These are phyloP conservation scores for Bipolaris zeicola DNA, from an alignment of 2,329 filamentous ascomycete species.

Conservation along the genomic window DNA sequence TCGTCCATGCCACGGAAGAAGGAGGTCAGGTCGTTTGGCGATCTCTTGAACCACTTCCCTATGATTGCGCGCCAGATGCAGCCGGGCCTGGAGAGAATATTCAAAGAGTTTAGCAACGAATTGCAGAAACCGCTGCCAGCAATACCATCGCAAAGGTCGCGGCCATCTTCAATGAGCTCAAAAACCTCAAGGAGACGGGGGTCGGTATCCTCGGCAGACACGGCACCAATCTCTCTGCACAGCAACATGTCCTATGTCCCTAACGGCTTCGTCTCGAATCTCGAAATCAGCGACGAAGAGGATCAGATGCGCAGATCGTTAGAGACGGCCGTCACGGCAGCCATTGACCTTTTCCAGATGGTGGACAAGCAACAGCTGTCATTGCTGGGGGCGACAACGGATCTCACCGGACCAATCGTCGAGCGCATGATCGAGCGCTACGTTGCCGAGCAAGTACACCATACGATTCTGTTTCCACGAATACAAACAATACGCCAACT, in stretches of 20 bases:
- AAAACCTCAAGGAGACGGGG: slow-evolving; percentile 41
- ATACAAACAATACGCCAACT: slow-evolving; percentile 76
- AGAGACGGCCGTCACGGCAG: slow-evolving; percentile 89
- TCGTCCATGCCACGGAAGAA: slow-evolving; percentile 72
- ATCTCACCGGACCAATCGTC: slow-evolving; percentile 87
- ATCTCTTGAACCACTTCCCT: slow-evolving; percentile 88
- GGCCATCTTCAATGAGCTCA: slow-evolving; percentile 41
- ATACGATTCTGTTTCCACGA: slow-evolving; percentile 79
- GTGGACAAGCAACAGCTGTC: slow-evolving; percentile 97
- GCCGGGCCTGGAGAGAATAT: slow-evolving; percentile 83
- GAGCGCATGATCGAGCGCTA: slow-evolving; percentile 95
- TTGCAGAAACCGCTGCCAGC: slow-evolving; percentile 84
- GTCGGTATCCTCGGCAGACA: slow-evolving; percentile 46
- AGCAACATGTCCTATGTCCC: slow-evolving; percentile 45
- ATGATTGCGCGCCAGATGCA: slow-evolving; percentile 98
- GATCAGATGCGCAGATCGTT: slow-evolving; percentile 85
- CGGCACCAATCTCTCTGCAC: slow-evolving; percentile 44
- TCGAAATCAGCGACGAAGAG: slow-evolving; percentile 86
- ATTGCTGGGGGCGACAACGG: slow-evolving; percentile 87
- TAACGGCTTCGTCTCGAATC: slow-evolving; percentile 47
- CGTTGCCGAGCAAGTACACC: slow-evolving; percentile 89
- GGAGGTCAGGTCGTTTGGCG: slow-evolving; percentile 87
- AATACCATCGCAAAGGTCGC: slow-evolving; percentile 60
- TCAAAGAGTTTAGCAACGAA: slow-evolving; percentile 84
- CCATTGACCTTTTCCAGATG: slow-evolving; percentile 92